Base-by-base conservation (phyloP, 345 rosid species). In the Populus nigra region DNA sequence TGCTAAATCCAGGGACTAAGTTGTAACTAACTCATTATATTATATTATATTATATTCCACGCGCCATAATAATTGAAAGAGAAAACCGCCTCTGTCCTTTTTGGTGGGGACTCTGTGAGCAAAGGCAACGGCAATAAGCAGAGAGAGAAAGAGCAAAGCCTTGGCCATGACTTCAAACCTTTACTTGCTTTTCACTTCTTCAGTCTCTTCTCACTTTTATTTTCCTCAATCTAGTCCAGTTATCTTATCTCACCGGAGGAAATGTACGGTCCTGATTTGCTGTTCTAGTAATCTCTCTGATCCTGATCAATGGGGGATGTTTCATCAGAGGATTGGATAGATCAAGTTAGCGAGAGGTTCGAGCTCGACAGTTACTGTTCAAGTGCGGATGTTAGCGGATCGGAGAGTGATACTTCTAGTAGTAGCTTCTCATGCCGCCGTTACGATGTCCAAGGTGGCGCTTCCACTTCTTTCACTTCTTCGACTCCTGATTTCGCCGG, bases 341-440 rank as follows among this genome's bases (percentile, higher is more conserved):
- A 73, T 61, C 75, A 69, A 68, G 69, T 68, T 74, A 79, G 86
- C 61, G 84, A 77, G 63, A 69, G 84, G 53, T 80, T 77, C 50
- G 86, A 70, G 61, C 33, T 73, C 33, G 81, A 78, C 22, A 74
- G 79, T 33, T 80, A 84, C 79, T 74, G 77, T 35, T 45, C 78
- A 47, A 80, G 86, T 50, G 86, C 86, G 0, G 86, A 84, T 39
- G 79, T 84, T 61, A 84, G 84, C 50, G 86, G 74, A 55, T 80
- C 84, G 65, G 84, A 84, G 77, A 84, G 79, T 66, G 81, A 79
- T 0, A 71, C 45, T 45, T 69, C 72, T 39, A 43, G 49, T 22
- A 36, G 43, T 39, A 35, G 83, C 77, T 83, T 75, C 72, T 80
- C 78, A 8, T 65, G 70, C 77, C 62, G 49, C 17, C 63, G 25